These are phyloP conservation scores for Kwoniella pini DNA, from an alignment of 768 basidiomycete genomes.

Conservation along the genomic window DNA sequence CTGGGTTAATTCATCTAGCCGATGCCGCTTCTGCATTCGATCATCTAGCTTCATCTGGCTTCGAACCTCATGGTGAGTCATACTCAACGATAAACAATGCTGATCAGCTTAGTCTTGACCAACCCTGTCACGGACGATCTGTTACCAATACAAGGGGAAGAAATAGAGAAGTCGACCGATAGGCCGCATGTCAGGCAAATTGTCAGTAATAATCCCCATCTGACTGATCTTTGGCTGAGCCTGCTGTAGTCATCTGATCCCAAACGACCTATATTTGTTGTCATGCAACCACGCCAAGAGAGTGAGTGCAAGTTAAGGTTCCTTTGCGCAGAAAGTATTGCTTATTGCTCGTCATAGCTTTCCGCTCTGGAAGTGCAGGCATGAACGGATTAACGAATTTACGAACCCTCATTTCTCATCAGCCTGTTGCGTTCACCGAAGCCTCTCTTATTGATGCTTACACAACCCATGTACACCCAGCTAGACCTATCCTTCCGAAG, in stretches of 20 bases:
- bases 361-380: constrained; percentile 8
- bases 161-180: constrained; percentile 14
- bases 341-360: neutral
- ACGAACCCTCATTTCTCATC: constrained; percentile 24
- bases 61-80: constrained; percentile 21
- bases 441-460: constrained; percentile 11
- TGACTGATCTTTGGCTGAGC: neutral
- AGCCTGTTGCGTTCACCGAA: constrained; percentile 19
- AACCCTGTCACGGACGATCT: constrained; percentile 31
- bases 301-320: constrained; percentile 5
- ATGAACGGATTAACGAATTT: constrained; percentile 14
- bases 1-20: neutral
- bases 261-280: constrained; percentile 27
- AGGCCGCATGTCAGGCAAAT: constrained; percentile 27
- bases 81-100: neutral
- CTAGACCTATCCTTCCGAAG: constrained; percentile 25
- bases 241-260: constrained; percentile 20
- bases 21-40: constrained; percentile 21
- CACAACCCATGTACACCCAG: constrained; percentile 24
- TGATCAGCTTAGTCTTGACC: constrained; percentile 20
- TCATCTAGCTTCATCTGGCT: constrained; percentile 16
- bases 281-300: constrained; percentile 25
- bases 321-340: neutral
- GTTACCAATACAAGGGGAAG: constrained; percentile 25
- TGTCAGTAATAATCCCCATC: constrained; percentile 4